Base-by-base conservation (phyloP, 1,139 yeast genomes). In the Geotrichum cucujoidarum region DNA sequence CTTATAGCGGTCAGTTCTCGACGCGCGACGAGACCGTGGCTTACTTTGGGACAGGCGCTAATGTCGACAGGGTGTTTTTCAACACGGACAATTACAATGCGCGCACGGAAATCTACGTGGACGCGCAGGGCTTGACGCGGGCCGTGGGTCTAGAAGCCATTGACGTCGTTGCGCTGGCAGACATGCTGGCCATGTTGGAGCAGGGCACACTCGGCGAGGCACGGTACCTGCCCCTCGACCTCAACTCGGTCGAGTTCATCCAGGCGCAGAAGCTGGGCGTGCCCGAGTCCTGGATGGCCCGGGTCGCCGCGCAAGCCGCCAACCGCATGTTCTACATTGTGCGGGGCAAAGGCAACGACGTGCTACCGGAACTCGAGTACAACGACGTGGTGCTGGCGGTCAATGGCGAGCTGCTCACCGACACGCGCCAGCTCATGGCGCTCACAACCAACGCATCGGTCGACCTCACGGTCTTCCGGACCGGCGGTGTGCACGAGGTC, bases 71-170 rank as follows among this genome's bases (percentile, higher is more conserved):
- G 78, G 77, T 42, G 77, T 94, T 3, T n/a, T 21, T n/a, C 14
- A 14, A 33, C n/a, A 33, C 10, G 36, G 36, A 33, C 6, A 30
- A 13, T 14, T 6, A 30, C 22, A 17, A 8, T 16, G 36, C 13
- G 18, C 3, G 5, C 2, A 18, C n/a, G 18, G 97, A 97, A 55
- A 76, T 88, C 3, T 67, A 89, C 45, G 82, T 85, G n/a, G 89
- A 84, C 61, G 65, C 71, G 40, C 87, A 85, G 58, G 96, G 96
- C 24, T 78, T 82, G 0, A 77, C 89, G 3, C 75, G 94, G 52
- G 95, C 94, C 0, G 69, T 89, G 48, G 89, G 96, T 96, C 67
- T 88, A 55, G 76, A 92, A 1, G 87, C 80, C 61, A 71, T 86
- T 52, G 95, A 95, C 18, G 95, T 95, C n/a, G 67, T 89, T 47